Conservation (phyloP, 352 stramenopile species). For the Phytopythium litorale region DNA sequence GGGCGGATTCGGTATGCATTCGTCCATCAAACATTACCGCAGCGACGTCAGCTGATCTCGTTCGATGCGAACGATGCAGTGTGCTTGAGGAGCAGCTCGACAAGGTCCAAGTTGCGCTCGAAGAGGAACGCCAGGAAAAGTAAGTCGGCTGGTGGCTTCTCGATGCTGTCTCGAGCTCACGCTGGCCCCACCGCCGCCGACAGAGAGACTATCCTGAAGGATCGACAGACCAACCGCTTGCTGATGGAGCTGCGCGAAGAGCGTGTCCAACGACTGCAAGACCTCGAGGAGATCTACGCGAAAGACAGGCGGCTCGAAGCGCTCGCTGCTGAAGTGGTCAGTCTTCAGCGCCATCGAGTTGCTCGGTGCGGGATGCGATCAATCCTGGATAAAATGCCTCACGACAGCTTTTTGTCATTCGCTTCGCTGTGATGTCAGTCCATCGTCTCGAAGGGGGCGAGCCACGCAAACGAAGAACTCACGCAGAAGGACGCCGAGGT, state of each 20-base stretch:
- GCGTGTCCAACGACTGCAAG: constrained; percentile 71
- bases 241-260: constrained; percentile 71
- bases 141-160: constrained; percentile 11
- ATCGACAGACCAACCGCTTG: constrained; percentile 61
- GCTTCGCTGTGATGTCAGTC: constrained; percentile 18
- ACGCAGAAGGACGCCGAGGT: constrained; percentile 67
- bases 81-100: constrained; percentile 62
- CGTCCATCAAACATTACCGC: background rate
- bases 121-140: constrained; percentile 75
- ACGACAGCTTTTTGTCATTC: background rate
- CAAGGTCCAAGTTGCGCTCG: constrained; percentile 53
- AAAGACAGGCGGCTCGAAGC: constrained; percentile 74
- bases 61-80: constrained; percentile 10
- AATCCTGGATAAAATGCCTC: background rate
- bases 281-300: constrained; percentile 76
- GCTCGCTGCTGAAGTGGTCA: constrained; percentile 52
- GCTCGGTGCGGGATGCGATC: background rate
- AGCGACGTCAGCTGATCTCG: background rate
- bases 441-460: constrained; percentile 33
- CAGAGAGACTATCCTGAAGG: constrained; percentile 70
- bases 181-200: background rate
- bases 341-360: background rate
- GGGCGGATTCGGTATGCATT: constrained; percentile 44
- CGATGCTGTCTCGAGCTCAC: background rate
- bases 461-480: constrained; percentile 55